phyloP scores from a whole-genome alignment of 129 eudicot species.

The Cynara cardunculus region DNA sequence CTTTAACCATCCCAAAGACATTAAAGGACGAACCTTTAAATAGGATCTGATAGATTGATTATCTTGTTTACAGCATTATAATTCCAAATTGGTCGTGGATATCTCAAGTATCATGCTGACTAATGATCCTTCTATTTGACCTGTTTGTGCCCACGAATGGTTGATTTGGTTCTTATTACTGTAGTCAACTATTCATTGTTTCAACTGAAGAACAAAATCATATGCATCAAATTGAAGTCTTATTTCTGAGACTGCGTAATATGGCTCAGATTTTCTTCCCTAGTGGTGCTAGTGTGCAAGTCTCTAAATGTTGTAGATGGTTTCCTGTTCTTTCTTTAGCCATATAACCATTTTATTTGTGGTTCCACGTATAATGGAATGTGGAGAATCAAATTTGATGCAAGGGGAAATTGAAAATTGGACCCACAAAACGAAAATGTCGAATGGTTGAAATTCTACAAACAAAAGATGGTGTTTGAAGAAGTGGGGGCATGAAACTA shows the following conservation, averaged over 20 bases:
- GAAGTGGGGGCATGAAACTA: neutral
- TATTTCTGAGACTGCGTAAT: neutral
- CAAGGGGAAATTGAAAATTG: neutral
- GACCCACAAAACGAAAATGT: neutral
- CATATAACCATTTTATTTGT: neutral
- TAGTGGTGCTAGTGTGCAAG: neutral
- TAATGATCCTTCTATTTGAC: neutral
- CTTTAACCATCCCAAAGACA: neutral
- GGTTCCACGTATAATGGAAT: too few species aligned
- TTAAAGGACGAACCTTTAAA: neutral
- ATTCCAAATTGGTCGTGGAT: neutral
- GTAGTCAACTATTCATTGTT: neutral
- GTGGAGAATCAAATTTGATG: too few species aligned
- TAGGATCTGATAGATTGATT: neutral
- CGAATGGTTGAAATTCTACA: neutral
- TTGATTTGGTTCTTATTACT: neutral
- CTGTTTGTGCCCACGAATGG: neutral
- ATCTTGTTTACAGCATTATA: neutral
- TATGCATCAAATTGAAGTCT: conserved; percentile 5
- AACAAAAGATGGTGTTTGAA: too few species aligned
- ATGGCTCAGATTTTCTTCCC: neutral
- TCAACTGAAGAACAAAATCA: too few species aligned
- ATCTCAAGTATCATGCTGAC: neutral
- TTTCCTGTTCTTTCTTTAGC: neutral
- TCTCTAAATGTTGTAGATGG: neutral